phyloP scores from a whole-genome alignment of 2,329 filamentous ascomycete species.

The Verruconis gallopava region DNA sequence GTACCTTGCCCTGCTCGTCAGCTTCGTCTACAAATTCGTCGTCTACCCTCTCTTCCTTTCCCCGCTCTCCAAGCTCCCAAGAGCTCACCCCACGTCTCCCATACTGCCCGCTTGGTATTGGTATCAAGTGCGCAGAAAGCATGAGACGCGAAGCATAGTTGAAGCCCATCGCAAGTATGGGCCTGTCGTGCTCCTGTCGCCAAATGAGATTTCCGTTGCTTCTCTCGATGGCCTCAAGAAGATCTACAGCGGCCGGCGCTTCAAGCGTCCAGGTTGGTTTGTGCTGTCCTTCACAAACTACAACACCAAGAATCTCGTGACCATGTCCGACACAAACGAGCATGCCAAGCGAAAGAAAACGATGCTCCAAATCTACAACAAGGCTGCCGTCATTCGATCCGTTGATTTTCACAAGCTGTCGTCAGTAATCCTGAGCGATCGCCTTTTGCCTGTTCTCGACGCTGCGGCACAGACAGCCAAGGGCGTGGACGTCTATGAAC shows the following conservation, averaged over 20 bases:
- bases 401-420: background rate
- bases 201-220: slow-evolving; percentile 1
- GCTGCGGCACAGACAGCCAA: slow-evolving; percentile 13
- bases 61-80: background rate
- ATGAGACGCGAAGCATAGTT: background rate
- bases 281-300: background rate
- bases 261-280: background rate
- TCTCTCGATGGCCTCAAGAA: background rate
- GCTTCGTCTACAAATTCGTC: background rate
- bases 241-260: background rate
- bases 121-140: background rate
- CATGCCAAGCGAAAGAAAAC: slow-evolving; percentile 39
- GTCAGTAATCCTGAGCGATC: background rate
- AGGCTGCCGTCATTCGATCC: background rate
- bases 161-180: slow-evolving; percentile 15
- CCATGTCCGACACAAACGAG: slow-evolving; percentile 45
- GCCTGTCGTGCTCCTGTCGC: background rate
- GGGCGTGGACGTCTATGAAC: slow-evolving; percentile 7
- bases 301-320: slow-evolving; percentile 52
- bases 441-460: background rate
- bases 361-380: slow-evolving; percentile 1
- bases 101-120: background rate
- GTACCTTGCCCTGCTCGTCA: background rate
- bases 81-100: background rate
- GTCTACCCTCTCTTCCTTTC: background rate